Conservation (phyloP, 768 basidiomycete species). For the Lactifluus echinatus region DNA sequence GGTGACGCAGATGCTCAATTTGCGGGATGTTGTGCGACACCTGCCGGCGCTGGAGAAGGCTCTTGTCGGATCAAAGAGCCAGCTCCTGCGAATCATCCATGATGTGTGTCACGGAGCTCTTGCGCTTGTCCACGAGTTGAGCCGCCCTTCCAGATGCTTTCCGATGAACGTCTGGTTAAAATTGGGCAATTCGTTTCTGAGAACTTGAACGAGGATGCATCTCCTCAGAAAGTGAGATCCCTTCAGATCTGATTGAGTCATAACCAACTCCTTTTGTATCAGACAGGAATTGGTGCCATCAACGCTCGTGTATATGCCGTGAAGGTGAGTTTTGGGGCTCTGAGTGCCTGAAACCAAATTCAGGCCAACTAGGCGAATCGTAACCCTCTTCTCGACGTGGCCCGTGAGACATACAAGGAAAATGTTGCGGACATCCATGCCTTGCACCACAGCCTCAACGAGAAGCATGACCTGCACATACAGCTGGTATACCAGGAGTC, state of each 20-base stretch:
- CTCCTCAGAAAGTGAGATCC: conserved; percentile 44
- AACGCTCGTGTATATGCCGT: conserved; percentile 88
- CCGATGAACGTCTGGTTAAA: conserved; percentile 57
- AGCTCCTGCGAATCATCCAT: conserved; percentile 52
- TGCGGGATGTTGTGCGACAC: conserved; percentile 63
- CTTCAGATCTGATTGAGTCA: not conserved
- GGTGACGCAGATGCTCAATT: conserved; percentile 69
- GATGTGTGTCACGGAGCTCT: conserved; percentile 35
- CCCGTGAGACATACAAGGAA: conserved; percentile 90
- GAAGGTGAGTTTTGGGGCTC: conserved; percentile 34
- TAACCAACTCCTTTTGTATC: not conserved
- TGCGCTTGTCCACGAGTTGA: not conserved
- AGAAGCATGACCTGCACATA: conserved; percentile 57
- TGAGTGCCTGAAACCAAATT: not conserved
- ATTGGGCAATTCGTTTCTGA: conserved; percentile 53
- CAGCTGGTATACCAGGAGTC: conserved; percentile 61
- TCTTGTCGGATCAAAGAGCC: conserved; percentile 47
- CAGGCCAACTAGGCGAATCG: conserved; percentile 47
- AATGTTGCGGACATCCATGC: conserved; percentile 83
- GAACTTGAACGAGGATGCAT: conserved; percentile 66
- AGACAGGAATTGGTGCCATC: conserved; percentile 67
- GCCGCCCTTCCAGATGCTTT: conserved; percentile 47
- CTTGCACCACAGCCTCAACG: conserved; percentile 48
- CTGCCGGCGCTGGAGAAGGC: conserved; percentile 57
- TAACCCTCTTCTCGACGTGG: conserved; percentile 85